These are phyloP conservation scores for Candida boidinii DNA, from an alignment of 805 yeast species.

Conservation along the genomic window DNA sequence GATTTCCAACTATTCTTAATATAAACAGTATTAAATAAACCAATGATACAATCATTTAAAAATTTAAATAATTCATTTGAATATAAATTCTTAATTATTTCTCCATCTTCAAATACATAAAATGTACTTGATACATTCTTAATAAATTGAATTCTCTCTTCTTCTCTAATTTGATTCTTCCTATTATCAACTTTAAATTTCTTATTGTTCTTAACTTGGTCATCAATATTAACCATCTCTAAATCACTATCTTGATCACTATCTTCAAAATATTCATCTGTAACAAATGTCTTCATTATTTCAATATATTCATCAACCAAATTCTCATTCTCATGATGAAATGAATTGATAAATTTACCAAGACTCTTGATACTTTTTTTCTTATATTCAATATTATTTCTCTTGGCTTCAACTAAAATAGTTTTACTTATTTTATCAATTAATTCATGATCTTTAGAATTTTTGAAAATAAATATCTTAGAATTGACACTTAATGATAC, in stretches of 20 bases:
- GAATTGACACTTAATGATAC: slow-evolving; percentile 47
- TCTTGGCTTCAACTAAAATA: slow-evolving; percentile 50
- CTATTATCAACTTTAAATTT: background rate
- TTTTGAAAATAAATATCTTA: slow-evolving; percentile 21
- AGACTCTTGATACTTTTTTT: slow-evolving; percentile 42
- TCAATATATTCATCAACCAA: slow-evolving; percentile 30
- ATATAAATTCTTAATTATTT: slow-evolving; percentile 1
- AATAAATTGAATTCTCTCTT: background rate
- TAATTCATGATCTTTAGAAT: slow-evolving; percentile 20
- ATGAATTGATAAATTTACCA: slow-evolving; percentile 34
- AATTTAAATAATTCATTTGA: slow-evolving; percentile 19
- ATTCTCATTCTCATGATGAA: slow-evolving; percentile 20
- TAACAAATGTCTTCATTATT: slow-evolving; percentile 24
- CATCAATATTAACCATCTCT: slow-evolving; percentile 13
- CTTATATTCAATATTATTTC: slow-evolving; percentile 56
- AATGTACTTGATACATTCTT: background rate
- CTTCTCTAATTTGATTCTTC: slow-evolving; percentile 1
- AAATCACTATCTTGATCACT: slow-evolving; percentile 23
- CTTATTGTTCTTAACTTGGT: background rate
- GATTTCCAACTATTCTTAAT: slow-evolving; percentile 52
- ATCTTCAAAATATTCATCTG: slow-evolving; percentile 32
- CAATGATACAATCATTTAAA: slow-evolving; percentile 18
- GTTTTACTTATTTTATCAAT: slow-evolving; percentile 31
- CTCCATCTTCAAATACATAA: background rate
- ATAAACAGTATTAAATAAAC: slow-evolving; percentile 19